Evolutionary conservation across 345 rosid genomes (phyloP), one percentile per base, ranked within the genome.

Genomic region (Carallia pectinifolia): DNA sequence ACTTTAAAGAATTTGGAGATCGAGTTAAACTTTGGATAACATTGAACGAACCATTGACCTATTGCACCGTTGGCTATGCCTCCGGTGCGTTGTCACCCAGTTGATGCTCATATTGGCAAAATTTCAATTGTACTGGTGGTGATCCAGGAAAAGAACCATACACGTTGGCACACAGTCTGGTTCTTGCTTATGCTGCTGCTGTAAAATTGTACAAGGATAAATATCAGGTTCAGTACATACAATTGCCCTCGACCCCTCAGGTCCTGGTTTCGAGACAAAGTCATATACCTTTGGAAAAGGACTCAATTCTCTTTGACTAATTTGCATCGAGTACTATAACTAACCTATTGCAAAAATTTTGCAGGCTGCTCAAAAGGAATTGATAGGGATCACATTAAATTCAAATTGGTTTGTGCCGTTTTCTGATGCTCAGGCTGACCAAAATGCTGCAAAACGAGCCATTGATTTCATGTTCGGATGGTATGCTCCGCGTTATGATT

Each of bases 21-120:
- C 30, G 56, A 69, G 86, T 82, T 71, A 81, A 81, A 23, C 55
- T 74, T 31, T 85, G 86, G 86, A 76, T 79, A 18, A 82, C 84
- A 17, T 8, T 85, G 50, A 71, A 71, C 38, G 68, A 71, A 31
- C 67, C 75, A 2, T 55, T 15, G 55, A 65, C 33, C n/a, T 71
- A 18, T 29, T 74, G 64, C 67, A 5, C 4, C 1, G 23, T 5
- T 18, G 81, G 78, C 1, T 78, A 74, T 31, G 63, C 31, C 4
- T 0, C 0, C 1, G 78, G 75, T 0, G 0, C 1, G 0, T 31
- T 66, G n/a, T 72, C 78, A 17, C 75, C 78, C 2, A 69, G 64
- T 4, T 58, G 71, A 18, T 76, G 72, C 18, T 71, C 75, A 2
- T 31, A 7, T n/a, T 62, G 67, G 54, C 27, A 47, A 18, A 10